Percentiles rank a stretch among this genome's conserved stretches.
Conservation (phyloP, 2,329 filamentous ascomycete genomes). For the Scedosporium minutisporum region DNA sequence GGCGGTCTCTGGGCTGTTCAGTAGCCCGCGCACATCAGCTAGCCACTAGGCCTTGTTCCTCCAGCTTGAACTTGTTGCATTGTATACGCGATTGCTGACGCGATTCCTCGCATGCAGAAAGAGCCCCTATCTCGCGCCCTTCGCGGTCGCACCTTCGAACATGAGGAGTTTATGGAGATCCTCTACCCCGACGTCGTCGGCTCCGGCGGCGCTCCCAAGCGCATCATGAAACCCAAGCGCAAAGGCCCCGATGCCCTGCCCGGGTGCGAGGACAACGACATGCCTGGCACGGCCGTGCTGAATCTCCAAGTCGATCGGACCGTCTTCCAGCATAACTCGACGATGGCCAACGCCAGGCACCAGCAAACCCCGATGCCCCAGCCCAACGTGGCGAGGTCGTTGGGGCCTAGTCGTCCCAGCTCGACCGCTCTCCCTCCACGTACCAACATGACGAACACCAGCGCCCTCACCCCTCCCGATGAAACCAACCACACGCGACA, state of each 20-base stretch:
- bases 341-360: slow-evolving; percentile 7
- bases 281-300: slow-evolving; percentile 37
- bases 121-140: slow-evolving; percentile 49
- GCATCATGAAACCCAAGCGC: slow-evolving; percentile 45
- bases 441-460: slow-evolving; percentile 27
- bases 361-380: slow-evolving; percentile 1
- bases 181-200: slow-evolving; percentile 51
- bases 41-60: not conserved
- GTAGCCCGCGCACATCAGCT: not conserved
- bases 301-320: slow-evolving; percentile 29
- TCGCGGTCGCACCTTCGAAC: slow-evolving; percentile 47
- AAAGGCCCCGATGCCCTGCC: slow-evolving; percentile 36
- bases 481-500: slow-evolving; percentile 38
- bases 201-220: slow-evolving; percentile 49
- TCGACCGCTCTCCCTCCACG: slow-evolving; percentile 29
- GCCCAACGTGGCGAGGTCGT: not conserved
- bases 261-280: slow-evolving; percentile 33
- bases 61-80: not conserved
- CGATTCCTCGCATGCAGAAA: slow-evolving; percentile 26
- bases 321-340: slow-evolving; percentile 11
- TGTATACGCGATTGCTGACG: not conserved
- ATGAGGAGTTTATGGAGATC: slow-evolving; percentile 51
- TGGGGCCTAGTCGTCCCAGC: slow-evolving; percentile 14
- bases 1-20: not conserved
- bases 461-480: slow-evolving; percentile 46